A percentile compares a stretch with the other conserved stretches of the same genome.
Evolutionary conservation across 306 rosid genomes (phyloP).

Genomic region (Aeschynomene evenia): DNA sequence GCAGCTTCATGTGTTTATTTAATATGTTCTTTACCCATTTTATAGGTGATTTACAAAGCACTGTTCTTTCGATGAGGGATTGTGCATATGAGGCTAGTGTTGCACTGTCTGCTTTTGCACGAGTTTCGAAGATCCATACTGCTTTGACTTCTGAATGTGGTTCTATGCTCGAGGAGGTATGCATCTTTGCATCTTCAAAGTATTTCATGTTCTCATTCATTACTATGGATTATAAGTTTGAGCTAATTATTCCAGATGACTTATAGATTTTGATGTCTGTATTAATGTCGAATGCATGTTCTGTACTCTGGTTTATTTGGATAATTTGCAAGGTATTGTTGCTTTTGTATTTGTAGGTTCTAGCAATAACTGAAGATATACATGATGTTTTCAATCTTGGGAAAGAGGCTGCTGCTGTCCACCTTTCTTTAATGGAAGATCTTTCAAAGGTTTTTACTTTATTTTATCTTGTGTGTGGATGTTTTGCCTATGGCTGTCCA

Average conservation of each 20-base stretch:
- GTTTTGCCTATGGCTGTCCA: background rate
- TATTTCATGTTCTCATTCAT: conserved; percentile 15
- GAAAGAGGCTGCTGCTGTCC: conserved; percentile 85
- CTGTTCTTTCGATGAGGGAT: conserved; percentile 83
- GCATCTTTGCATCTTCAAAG: conserved; percentile 19
- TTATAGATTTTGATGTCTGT: conserved; percentile 7
- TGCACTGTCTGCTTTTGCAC: conserved; percentile 63
- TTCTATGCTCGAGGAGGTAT: conserved; percentile 97
- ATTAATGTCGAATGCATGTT: conserved; percentile 15
- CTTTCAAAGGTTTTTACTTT: conserved; percentile 64
- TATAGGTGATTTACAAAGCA: conserved; percentile 78
- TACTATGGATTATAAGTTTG: conserved; percentile 2
- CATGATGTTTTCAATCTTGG: conserved; percentile 90
- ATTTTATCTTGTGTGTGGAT: background rate
- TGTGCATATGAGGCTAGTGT: conserved; percentile 77
- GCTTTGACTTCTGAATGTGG: conserved; percentile 97
- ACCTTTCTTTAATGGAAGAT: conserved; percentile 77
- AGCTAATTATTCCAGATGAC: conserved; percentile 16
- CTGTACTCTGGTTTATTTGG: background rate
- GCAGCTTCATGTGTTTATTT: conserved; percentile 21
- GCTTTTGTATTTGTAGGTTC: conserved; percentile 51
- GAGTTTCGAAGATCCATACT: conserved; percentile 76
- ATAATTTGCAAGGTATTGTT: conserved; percentile 21
- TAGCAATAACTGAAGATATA: conserved; percentile 89
- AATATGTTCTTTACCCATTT: conserved; percentile 25